phyloP scores from a whole-genome alignment of 805 yeast genomes.

The Pichia ethanolica region DNA sequence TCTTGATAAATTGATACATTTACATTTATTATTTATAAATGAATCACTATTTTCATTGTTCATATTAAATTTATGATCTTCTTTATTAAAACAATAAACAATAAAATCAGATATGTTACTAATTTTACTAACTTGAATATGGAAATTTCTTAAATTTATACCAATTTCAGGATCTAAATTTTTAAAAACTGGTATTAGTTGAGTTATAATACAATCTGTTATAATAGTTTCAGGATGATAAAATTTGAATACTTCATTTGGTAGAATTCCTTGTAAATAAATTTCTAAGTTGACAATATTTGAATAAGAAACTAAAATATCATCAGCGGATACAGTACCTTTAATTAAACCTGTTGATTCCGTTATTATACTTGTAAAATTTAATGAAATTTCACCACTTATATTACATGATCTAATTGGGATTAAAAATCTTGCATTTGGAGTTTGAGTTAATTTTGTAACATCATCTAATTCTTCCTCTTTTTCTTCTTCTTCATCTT shows the following conservation, averaged over 20 bases:
- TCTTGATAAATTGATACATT: conserved; percentile 33
- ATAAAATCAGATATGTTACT: conserved; percentile 69
- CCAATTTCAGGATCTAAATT: conserved; percentile 65
- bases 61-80: conserved; percentile 27
- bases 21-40: conserved; percentile 22
- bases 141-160: conserved; percentile 74
- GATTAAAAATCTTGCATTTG: conserved; percentile 23
- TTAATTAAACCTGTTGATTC: conserved; percentile 41
- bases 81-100: conserved; percentile 55
- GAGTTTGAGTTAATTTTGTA: conserved; percentile 10
- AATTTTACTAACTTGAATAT: conserved; percentile 75
- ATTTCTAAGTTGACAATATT: conserved; percentile 21
- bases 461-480: conserved; percentile 1
- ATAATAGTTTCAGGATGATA: conserved; percentile 26
- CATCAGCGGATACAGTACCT: conserved; percentile 48
- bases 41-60: conserved; percentile 4
- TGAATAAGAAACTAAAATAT: conserved; percentile 42
- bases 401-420: conserved; percentile 26
- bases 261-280: conserved; percentile 24
- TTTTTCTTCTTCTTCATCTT: conserved; percentile 1
- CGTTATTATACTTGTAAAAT: conserved; percentile 24
- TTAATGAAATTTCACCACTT: conserved; percentile 23
- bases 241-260: conserved; percentile 12
- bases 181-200: conserved; percentile 45
- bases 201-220: conserved; percentile 37